Evolutionary conservation across 2,329 filamentous ascomycete genomes (phyloP).

Genomic region (Sporothrix pallida): DNA sequence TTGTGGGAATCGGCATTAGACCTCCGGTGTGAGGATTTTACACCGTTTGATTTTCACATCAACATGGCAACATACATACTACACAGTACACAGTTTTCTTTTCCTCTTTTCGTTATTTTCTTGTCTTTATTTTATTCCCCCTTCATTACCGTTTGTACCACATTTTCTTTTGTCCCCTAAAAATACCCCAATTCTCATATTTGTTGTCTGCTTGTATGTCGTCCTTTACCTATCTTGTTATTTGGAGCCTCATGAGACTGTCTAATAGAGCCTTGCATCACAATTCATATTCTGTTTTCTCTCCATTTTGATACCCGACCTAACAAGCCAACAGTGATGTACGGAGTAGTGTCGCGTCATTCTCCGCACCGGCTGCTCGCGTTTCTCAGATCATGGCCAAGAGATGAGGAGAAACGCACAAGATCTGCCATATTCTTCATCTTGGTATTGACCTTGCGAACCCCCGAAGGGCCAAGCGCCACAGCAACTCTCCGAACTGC

Average conservation of each 20-base stretch:
- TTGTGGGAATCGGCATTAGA: constrained; percentile 2
- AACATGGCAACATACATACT: constrained; percentile 17
- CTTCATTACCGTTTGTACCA: neutral
- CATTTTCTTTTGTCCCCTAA: constrained; percentile 23
- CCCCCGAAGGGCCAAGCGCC: neutral
- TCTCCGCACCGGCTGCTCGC: neutral
- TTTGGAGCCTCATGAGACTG: neutral
- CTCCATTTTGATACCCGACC: neutral
- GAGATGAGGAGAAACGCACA: neutral
- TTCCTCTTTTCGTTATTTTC: constrained; percentile 12
- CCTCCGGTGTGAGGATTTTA: neutral
- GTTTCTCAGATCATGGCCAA: neutral
- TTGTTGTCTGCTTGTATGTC: neutral
- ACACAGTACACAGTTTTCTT: constrained; percentile 6
- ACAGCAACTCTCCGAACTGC: neutral
- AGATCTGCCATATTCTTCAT: neutral
- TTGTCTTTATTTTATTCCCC: neutral
- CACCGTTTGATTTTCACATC: constrained; percentile 23
- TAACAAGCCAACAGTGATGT: no score
- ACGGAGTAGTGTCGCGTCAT: neutral
- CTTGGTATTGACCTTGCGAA: constrained; percentile 2
- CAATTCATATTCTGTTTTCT: neutral
- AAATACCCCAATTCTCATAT: constrained; percentile 31
- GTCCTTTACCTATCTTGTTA: neutral
- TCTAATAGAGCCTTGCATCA: constrained; percentile 8